A percentile compares a stretch with the other conserved stretches of the same genome.
These are phyloP conservation scores for Rubia peregrina DNA, from an alignment of 305 asterid species.

Conservation along the genomic window DNA sequence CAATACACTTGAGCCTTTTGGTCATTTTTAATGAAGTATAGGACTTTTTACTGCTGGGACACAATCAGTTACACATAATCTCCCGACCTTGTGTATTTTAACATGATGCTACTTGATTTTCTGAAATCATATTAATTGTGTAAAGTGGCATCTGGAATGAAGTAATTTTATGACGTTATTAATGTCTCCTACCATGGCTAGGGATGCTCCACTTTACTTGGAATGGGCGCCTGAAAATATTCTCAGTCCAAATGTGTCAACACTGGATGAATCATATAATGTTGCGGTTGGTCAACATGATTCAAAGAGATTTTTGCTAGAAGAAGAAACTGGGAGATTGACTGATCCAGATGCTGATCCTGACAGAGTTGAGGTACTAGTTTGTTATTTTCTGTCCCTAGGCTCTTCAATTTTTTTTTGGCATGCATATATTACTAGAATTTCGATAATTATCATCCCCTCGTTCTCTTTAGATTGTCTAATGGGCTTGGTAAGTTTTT, in stretches of 20 bases:
- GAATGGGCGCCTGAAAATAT: constrained; percentile 95
- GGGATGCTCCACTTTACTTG: constrained; percentile 90
- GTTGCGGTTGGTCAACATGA: constrained; percentile 41
- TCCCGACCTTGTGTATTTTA: neutral
- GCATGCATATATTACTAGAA: neutral
- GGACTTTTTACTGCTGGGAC: neutral
- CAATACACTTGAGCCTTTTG: neutral
- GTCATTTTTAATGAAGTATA: neutral
- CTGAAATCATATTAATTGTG: neutral
- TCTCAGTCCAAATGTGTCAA: constrained; percentile 37
- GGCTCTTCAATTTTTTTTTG: neutral
- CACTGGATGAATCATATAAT: constrained; percentile 17
- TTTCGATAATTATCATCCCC: neutral
- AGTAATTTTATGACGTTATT: constrained; percentile 9
- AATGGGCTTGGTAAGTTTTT: neutral
- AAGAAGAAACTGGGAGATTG: constrained; percentile 53
- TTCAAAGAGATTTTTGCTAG: constrained; percentile 41
- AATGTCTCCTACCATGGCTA: constrained; percentile 22
- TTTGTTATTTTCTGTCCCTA: neutral
- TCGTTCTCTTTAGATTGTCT: neutral
- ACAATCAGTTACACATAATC: neutral
- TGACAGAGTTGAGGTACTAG: constrained; percentile 77
- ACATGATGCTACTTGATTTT: constrained; percentile 1
- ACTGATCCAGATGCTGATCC: constrained; percentile 61
- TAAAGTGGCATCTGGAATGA: neutral